Conservation (phyloP, 1,139 yeast genomes). For the Kodamaea sp. region DNA sequence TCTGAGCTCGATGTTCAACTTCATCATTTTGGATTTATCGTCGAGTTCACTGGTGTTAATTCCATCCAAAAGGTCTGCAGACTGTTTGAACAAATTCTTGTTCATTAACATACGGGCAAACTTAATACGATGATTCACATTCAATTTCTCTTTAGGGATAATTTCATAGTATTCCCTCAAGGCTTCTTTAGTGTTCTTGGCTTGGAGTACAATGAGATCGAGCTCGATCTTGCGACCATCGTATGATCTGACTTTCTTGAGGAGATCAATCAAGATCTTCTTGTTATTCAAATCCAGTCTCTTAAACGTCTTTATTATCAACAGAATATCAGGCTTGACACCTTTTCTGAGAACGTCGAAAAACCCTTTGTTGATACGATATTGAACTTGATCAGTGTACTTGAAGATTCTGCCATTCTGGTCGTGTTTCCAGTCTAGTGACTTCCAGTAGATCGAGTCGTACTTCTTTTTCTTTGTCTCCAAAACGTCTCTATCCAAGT, state of each 20-base stretch:
- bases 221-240: constrained; percentile 18
- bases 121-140: constrained; percentile 30
- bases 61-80: constrained; percentile 24
- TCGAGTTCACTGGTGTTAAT: constrained; percentile 25
- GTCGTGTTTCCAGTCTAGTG: constrained; percentile 18
- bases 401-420: constrained; percentile 15
- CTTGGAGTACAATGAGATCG: constrained; percentile 24
- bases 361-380: constrained; percentile 38
- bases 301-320: constrained; percentile 35
- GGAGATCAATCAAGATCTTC: constrained; percentile 21
- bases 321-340: constrained; percentile 34
- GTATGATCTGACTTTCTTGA: constrained; percentile 23
- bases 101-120: constrained; percentile 36
- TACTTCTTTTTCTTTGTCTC: constrained; percentile 19
- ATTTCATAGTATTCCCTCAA: constrained; percentile 7
- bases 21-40: constrained; percentile 28
- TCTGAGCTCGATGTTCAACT: constrained; percentile 26
- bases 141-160: constrained; percentile 10
- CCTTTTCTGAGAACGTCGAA: constrained; percentile 35
- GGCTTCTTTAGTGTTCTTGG: constrained; percentile 13
- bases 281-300: constrained; percentile 25
- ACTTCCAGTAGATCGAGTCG: constrained; percentile 23
- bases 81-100: constrained; percentile 26
- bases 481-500: constrained; percentile 19
- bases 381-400: constrained; percentile 29